These are phyloP conservation scores for Sphaceloma murrayae DNA, from an alignment of 2,329 filamentous ascomycete species.

Conservation along the genomic window DNA sequence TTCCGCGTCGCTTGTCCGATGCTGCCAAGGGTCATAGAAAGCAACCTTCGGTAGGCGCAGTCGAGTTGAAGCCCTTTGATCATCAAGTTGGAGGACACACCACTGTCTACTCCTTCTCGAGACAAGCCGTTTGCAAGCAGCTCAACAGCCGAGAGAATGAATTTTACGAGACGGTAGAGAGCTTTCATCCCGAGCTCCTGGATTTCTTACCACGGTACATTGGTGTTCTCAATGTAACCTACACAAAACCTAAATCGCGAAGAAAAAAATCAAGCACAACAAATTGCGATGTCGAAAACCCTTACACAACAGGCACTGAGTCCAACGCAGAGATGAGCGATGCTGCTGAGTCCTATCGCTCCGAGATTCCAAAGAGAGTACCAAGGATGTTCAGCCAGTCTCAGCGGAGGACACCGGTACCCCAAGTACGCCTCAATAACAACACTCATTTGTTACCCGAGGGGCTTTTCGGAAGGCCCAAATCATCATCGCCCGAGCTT, in stretches of 20 bases:
- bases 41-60: conserved; percentile 65
- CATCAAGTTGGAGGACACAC: conserved; percentile 97
- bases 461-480: conserved; percentile 52
- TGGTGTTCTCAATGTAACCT: conserved; percentile 91
- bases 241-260: conserved; percentile 65
- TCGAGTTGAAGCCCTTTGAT: conserved; percentile 91
- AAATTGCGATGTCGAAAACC: conserved; percentile 27
- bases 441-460: conserved; percentile 89
- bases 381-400: conserved; percentile 62
- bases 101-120: conserved; percentile 90
- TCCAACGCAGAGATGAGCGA: conserved; percentile 19
- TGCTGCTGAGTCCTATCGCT: conserved; percentile 14
- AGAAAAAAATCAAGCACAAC: conserved; percentile 31
- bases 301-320: conserved; percentile 21
- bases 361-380: conserved; percentile 24
- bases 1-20: conserved; percentile 3
- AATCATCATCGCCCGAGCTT: neutral
- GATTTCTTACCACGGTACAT: conserved; percentile 94
- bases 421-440: conserved; percentile 87
- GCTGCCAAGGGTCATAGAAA: conserved; percentile 22
- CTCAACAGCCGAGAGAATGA: conserved; percentile 97
- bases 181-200: conserved; percentile 77
- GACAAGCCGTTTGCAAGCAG: conserved; percentile 92
- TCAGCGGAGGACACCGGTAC: conserved; percentile 60
- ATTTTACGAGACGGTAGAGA: conserved; percentile 95